Base-by-base conservation (phyloP, 306 rosid genomes). In the Acacia melanoxylon region DNA sequence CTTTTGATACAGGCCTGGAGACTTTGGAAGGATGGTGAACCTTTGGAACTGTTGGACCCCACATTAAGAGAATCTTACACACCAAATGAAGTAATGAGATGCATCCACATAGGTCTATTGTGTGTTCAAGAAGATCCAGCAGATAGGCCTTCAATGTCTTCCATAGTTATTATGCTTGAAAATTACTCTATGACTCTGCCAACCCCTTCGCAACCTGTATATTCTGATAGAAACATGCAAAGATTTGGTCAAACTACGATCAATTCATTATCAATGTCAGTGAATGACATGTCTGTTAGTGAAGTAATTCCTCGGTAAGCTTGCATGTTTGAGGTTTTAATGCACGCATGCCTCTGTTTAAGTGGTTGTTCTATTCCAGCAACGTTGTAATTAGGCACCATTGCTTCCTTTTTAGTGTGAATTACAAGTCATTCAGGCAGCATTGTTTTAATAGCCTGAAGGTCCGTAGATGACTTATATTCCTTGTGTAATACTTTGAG, bases 1-100 rank as follows among this genome's bases (percentile, higher is more conserved):
- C 27, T 44, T 49, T 48, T 84, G 24, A 42, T 83, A 81, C 37
- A 87, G 90, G 78, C 88, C 2, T 87, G 86, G 90, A 72, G 54
- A 35, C 77, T 73, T 45, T 78, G 88, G 90, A 78, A 49, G 42
- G 75, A 81, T 51, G 92, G 86, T 68, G 31, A 79, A 20, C 80
- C 84, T 0, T 24, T 84, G 84, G 83, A 75, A 45, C 24, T 84
- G 58, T n/a, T 81, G 82, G 86, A 87, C 40, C 86, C 86, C 12
- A 42, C 35, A 22, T 22, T 84, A 72, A 66, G 68, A 62, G 86
- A 71, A 70, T 84, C 86, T 1, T 67, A 22, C 35, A 24, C 44
- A 19, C 78, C 41, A 46, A 82, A 27, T 75, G 86, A 87, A 33
- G 37, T 33, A 33, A 33, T 33, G 37, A 33, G 37, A 33, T 33